Evolutionary conservation across 805 yeast species (phyloP), one percentile per base, ranked within the genome.

Genomic region (Groenewaldozyma tartarivorans): DNA sequence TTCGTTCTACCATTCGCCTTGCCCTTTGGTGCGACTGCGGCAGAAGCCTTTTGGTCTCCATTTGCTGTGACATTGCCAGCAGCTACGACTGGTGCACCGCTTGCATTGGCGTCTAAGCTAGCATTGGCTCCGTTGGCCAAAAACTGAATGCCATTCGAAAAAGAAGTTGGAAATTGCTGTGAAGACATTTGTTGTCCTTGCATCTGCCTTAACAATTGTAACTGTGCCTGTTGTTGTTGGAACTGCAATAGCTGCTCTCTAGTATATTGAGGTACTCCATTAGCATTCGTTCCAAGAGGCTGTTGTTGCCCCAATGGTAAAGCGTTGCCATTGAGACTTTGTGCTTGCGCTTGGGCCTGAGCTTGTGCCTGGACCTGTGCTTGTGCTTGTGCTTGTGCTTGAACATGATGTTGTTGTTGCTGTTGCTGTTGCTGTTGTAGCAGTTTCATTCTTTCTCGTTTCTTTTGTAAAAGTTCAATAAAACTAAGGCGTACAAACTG

Each of bases 401-500:
- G 52, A 21, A 43, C 46, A 13, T 9, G 29, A 7, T 24, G 29
- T 41, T 49, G 48, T 34, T 45, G 54, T 17, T 42, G 46, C 30
- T 33, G 53, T 20, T 38, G 51, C 33, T 44, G 52, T 29, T 53
- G 53, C 24, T 48, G 48, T 24, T 31, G 20, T 19, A 44, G 39
- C 43, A 69, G 72, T 45, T 69, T 68, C 43, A 68, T 55, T 46
- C 74, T 66, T 43, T 74, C 80, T 53, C 75, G 74, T 56, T 82
- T 75, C 36, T 82, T 68, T 41, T 94, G 69, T 63, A 83, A 77
- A 61, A 82, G 92, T 58, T 90, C 97, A 44, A 90, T 81, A 53
- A 88, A 86, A 48, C 94, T 71, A 39, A 90, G 66, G 48, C 97
- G 74, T 70, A 84, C 75, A 60, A 92, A 92, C 59, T 87, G 94